Evolutionary conservation across 2,329 filamentous ascomycete species (phyloP), one percentile per base, ranked within the genome.

Genomic region (Penicillium sp.): DNA sequence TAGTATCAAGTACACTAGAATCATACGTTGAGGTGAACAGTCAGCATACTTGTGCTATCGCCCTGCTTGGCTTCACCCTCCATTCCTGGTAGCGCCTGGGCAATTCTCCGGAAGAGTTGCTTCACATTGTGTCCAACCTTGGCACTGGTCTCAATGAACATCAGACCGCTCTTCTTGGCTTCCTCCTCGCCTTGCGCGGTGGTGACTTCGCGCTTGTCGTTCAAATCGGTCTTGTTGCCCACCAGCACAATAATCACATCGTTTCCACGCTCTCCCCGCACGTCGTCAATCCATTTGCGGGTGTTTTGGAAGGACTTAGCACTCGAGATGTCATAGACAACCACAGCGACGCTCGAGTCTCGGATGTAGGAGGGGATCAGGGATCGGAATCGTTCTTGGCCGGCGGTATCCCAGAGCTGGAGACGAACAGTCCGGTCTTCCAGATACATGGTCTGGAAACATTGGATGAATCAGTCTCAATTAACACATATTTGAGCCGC

Each of bases 371-470:
- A 96, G 39, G 94, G 94, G 56, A 98, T 98, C 61, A 98, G 71
- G 62, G 87, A 94, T 67, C 94, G 85, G 74, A 98, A 98, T 55
- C 93, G 82, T 71, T 98, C 93, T 69, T 98, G 93, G 48, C 93
- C 93, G 33, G 93, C 93, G 4, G 93, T 98, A 68, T 98, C 93
- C 93, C 93, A 98, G 48, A 98, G 80, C 67, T 98, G 93, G 67
- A 98, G 79, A 62, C 94, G 86, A 48, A 98, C 93, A 28, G 93
- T 98, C 65, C 93, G 82, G 75, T 98, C 93, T 74, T 98, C 93
- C 48, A 98, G 84, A 72, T 98, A 98, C 94, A 98, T 98, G 39
- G 93, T 98, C 87, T 90, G n/a, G n/a, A n/a, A n/a, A n/a, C n/a
- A n/a, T n/a, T n/a, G n/a, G n/a, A n/a, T n/a, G n/a, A n/a, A n/a